phyloP scores from a whole-genome alignment of 176 grass and related monocot species.

The Oryza officinalis region DNA sequence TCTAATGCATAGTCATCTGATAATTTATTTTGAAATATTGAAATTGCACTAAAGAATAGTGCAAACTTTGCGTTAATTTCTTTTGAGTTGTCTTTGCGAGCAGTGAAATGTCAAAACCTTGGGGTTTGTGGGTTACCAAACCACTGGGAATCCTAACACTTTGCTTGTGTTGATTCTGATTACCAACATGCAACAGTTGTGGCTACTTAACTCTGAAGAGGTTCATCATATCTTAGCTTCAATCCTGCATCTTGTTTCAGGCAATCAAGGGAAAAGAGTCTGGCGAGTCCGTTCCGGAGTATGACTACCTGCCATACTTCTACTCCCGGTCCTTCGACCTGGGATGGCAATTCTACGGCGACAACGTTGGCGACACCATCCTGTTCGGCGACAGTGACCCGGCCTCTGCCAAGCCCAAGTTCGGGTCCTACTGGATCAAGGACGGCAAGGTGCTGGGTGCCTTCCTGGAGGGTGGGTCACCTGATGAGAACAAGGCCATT shows the following conservation, averaged over 20 bases:
- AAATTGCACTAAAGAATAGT: background rate
- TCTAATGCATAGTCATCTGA: background rate
- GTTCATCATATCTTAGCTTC: background rate
- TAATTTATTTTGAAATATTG: background rate
- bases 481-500: constrained; percentile 80
- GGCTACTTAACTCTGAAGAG: too few species aligned
- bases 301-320: constrained; percentile 93
- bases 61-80: background rate
- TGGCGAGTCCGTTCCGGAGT: constrained; percentile 55
- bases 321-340: constrained; percentile 93
- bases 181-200: background rate
- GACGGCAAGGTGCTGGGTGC: constrained; percentile 78
- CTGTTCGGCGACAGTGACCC: constrained; percentile 82
- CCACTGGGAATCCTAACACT: background rate
- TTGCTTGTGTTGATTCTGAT: background rate
- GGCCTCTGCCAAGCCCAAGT: constrained; percentile 66
- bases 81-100: background rate
- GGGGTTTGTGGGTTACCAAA: background rate
- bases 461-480: constrained; percentile 87
- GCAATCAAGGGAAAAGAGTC: constrained; percentile 82
- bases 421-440: constrained; percentile 96
- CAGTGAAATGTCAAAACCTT: background rate
- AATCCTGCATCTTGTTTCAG: constrained; percentile 34
- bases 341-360: constrained; percentile 92
- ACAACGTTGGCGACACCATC: constrained; percentile 78